Base-by-base conservation (phyloP, 345 rosid genomes). In the Aegle marmelos region DNA sequence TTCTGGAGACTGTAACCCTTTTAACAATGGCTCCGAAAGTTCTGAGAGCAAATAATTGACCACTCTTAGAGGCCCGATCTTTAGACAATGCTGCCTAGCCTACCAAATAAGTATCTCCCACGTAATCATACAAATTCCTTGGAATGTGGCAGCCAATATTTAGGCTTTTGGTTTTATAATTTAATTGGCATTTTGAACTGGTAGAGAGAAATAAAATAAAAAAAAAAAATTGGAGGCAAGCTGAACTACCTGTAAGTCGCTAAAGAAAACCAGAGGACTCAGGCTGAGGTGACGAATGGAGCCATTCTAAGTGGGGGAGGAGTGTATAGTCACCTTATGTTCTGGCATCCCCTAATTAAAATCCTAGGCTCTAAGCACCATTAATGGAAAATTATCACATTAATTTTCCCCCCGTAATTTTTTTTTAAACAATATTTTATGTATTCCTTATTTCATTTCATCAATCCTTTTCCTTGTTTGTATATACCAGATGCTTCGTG, bases 401-500 rank as follows among this genome's bases (percentile, higher is more conserved):
- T 34, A 34, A 34, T 25, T 68, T 27, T 4, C 6, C 58, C 58
- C 19, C 48, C 24, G 21, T 6, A 31, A 31, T 0, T 10, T 41
- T 0, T 58, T 4, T 59, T 3, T 57, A n/a, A n/a, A n/a, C n/a
- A n/a, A n/a, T n/a, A n/a, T 28, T 70, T 9, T 53, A 31, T 61
- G 59, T 25, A 60, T 70, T 77, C 54, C 58, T 27, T 63, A 30
- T 16, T 17, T 22, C 19, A 33, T 64, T 19, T 9, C 24, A 64
- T 31, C 24, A 31, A 64, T 3, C 10, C 14, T 62, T 62, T 53
- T 70, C 48, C 50, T 37, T 7, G 19, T 57, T 39, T 75, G 6
- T 60, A 36, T 66, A 39, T 72, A 33, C 73, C 93, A 95, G 98
- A 82, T 82, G 79, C 82, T 95, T 53, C 87, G 86, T 65, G 84